These are phyloP conservation scores for Eutrema heterophyllum DNA, from an alignment of 345 rosid genomes.

Conservation along the genomic window DNA sequence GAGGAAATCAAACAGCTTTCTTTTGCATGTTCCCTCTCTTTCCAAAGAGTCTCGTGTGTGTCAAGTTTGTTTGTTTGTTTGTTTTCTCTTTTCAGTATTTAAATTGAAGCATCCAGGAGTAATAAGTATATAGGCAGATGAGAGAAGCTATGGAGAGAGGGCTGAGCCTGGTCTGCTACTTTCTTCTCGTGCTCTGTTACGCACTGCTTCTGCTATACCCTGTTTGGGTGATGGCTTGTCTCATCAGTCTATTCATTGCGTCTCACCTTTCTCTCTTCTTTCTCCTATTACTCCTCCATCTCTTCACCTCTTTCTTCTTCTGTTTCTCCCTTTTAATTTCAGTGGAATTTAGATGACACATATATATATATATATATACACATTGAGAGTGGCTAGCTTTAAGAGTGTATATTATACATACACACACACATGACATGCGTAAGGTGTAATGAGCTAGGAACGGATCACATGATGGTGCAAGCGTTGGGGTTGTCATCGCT, in stretches of 20 bases:
- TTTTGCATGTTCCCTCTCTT: conserved; percentile 3
- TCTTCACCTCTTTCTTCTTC: conserved; percentile 13
- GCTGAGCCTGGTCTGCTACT: not conserved
- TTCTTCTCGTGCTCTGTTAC: conserved; percentile 16
- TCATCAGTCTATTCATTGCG: conserved; percentile 21
- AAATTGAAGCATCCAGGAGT: not conserved
- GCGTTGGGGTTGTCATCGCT: conserved; percentile 50
- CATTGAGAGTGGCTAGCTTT: not conserved
- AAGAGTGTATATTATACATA: not conserved
- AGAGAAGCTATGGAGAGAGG: conserved; percentile 22
- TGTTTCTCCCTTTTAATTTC: conserved; percentile 8
- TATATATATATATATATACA: not conserved
- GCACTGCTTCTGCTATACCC: conserved; percentile 21
- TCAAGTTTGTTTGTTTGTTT: no score
- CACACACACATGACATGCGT: not conserved
- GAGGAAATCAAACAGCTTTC: conserved; percentile 16
- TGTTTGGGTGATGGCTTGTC: conserved; percentile 24
- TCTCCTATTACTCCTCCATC: conserved; percentile 24
- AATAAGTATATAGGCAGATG: not conserved
- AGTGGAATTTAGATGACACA: conserved; percentile 12
- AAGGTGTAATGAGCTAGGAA: not conserved
- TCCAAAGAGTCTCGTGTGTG: not conserved
- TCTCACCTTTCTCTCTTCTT: conserved; percentile 22
- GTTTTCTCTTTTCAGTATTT: not conserved
- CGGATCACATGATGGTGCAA: conserved; percentile 51